Evolutionary conservation across 1,284 basidiomycete genomes (phyloP), one percentile per base, ranked within the genome.

Genomic region (Coriolopsis trogii): DNA sequence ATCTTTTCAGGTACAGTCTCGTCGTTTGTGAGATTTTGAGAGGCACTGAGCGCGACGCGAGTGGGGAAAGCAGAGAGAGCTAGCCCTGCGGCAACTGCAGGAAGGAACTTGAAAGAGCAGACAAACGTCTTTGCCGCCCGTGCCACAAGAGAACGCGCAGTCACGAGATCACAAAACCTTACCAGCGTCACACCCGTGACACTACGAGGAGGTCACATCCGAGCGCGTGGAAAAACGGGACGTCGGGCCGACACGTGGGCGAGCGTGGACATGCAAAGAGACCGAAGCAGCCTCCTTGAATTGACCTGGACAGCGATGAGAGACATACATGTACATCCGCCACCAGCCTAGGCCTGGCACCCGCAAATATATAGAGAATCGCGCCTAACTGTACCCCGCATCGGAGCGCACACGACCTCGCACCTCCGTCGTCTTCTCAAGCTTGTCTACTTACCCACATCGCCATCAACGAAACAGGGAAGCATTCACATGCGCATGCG

Each of bases 241-340:
- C 13, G 3, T 38, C 49, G 49, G 49, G 31, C 49, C 49, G 49
- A 50, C 42, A 45, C 49, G 42, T 50, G 49, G 41, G 9, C 20
- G 40, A 30, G 26, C 33, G 30, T 42, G 48, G 40, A 9, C 30
- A 36, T 12, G 37, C 8, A 23, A 3, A 6, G 6, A 12, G 28
- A 24, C 20, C 30, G 28, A 31, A 30, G 34, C 30, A 36, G 36
- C n/a, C n/a, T n/a, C n/a, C n/a, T 46, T 46, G 44, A 21, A 26
- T 20, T 12, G 25, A 20, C 44, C 16, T 21, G n/a, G 10, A 28
- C 28, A 41, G 40, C 4, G 25, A 28, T 28, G 25, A 18, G 16
- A 41, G 25, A n/a, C n/a, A n/a, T n/a, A n/a, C 31, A 16, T 18
- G 18, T 6, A 34, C 31, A 31, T 44, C 42, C n/a, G 24, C 33